Evolutionary conservation across 2,329 filamentous ascomycete species (phyloP), one percentile per base, ranked within the genome.

Genomic region (Phaeosphaeria sp.): DNA sequence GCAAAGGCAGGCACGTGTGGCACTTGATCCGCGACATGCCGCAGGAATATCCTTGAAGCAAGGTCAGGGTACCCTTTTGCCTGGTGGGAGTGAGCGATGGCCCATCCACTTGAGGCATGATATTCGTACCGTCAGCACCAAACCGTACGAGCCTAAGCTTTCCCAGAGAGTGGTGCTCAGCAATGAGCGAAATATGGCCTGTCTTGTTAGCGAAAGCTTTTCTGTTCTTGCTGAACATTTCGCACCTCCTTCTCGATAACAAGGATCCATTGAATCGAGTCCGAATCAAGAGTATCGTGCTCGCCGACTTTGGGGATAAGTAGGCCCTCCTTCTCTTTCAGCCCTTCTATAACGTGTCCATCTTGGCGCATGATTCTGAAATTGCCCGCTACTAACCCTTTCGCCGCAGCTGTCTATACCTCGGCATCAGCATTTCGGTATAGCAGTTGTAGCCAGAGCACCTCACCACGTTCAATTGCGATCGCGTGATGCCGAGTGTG

Each of bases 11-110:
- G 84, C 15, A 80, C 76, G 7, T 74, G 63, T 13, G 72, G 65
- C 13, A 55, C 63, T 5, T 64, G 52, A 30, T 84, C 20, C 78
- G 79, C 8, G 73, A 74, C 0, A 66, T 72, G 39, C 43, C 82
- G 81, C 1, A 94, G 77, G 52, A 94, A 88, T 17, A 82, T 82
- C 7, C 90, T 82, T 0, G 91, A 92, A 1, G 84, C 83, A 48
- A 94, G 79, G 65, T 95, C 92, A 0, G 92, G 91, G 68, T 92
- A 95, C 1, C 92, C 92, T 80, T 93, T 95, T 0, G 87, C 91
- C 89, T 92, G 52, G 13, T 21, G 13, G n/a, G 9, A 9, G 17
- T 49, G 30, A 49, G 21, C 24, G 11, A 22, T 18, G 13, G 20
- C 11, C 20, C 9, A n/a, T 20, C n/a, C n/a, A n/a, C n/a, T n/a